Evolutionary conservation across 23 red algal species (phyloP).

Genomic region (Rhodosorus marinus): DNA sequence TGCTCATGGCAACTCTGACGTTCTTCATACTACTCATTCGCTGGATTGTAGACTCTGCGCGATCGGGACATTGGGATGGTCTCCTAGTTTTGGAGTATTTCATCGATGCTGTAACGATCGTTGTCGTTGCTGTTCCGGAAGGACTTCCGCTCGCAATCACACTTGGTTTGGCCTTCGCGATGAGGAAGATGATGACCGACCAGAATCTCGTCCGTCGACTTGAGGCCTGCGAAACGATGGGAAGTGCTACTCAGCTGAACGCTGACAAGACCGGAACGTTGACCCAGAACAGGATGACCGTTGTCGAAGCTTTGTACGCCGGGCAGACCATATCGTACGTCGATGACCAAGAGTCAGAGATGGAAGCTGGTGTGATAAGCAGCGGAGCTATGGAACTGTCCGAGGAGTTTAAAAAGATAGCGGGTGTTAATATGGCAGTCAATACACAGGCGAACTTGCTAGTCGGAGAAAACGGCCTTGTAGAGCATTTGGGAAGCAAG

Average conservation of each 20-base stretch:
- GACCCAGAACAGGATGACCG: constrained; percentile 69
- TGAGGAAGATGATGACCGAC: constrained; percentile 95
- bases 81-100: constrained; percentile 30
- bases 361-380: background rate
- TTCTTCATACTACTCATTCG: constrained; percentile 50
- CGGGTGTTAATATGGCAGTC: constrained; percentile 27
- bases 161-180: constrained; percentile 76
- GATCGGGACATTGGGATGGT: constrained; percentile 18
- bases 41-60: constrained; percentile 41
- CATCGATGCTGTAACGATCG: constrained; percentile 73
- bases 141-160: constrained; percentile 80
- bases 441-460: constrained; percentile 77
- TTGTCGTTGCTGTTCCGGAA: constrained; percentile 84
- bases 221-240: constrained; percentile 93
- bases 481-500: constrained; percentile 68
- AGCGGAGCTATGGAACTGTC: constrained; percentile 1
- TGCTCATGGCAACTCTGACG: constrained; percentile 36
- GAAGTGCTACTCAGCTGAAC: constrained; percentile 79
- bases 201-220: constrained; percentile 76
- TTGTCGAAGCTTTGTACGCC: constrained; percentile 37
- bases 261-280: constrained; percentile 86
- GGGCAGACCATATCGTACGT: background rate
- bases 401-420: constrained; percentile 6
- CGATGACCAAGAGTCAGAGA: constrained; percentile 1
- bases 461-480: constrained; percentile 5